Evolutionary conservation across 306 rosid genomes (phyloP).

Genomic region (Pyrus betulifolia): DNA sequence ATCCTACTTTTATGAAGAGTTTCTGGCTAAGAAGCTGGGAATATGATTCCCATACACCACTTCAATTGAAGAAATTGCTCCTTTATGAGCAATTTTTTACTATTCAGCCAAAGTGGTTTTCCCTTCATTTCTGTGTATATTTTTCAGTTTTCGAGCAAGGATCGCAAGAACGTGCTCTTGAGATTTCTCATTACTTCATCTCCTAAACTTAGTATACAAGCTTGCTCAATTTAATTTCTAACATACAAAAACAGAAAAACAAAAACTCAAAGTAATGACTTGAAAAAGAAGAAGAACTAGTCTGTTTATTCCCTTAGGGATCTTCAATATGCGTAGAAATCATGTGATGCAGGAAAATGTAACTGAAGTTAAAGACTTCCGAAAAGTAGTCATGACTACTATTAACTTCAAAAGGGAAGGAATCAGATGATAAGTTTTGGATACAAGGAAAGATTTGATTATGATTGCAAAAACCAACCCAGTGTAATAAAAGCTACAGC

Average conservation of each 20-base stretch:
- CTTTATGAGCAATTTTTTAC: neutral
- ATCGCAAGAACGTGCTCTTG: neutral
- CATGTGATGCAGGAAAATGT: neutral
- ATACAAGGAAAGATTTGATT: too few species aligned
- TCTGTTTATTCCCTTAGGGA: neutral
- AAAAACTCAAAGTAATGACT: neutral
- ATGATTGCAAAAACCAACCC: too few species aligned
- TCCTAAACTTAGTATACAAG: neutral
- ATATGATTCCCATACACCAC: constrained; percentile 1
- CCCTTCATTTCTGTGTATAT: neutral
- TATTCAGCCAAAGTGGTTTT: neutral
- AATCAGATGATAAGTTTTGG: neutral
- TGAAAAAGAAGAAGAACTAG: neutral
- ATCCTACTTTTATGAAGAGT: neutral
- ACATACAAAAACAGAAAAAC: too few species aligned
- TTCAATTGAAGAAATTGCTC: neutral
- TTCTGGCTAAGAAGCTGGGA: neutral
- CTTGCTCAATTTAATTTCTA: too few species aligned
- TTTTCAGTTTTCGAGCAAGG: neutral
- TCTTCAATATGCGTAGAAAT: neutral
- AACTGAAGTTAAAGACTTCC: neutral
- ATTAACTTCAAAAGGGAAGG: neutral
- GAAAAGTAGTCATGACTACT: neutral
- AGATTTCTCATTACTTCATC: neutral
- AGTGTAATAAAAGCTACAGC: too few species aligned